These are phyloP conservation scores for Ilex asprella DNA, from an alignment of 257 asterid genomes.

Conservation along the genomic window DNA sequence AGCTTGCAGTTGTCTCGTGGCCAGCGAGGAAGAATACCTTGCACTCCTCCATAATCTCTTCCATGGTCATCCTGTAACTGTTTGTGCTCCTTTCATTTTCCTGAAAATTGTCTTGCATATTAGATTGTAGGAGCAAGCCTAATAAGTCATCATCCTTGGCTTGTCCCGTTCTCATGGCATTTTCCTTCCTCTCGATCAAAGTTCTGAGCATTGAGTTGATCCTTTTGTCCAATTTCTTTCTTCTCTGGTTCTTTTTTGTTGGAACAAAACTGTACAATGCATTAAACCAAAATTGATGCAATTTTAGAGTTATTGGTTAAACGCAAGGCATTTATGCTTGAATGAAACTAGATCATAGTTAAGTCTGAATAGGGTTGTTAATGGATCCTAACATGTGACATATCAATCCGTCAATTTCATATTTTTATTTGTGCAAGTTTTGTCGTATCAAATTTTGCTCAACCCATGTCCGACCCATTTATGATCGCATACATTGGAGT, in stretches of 20 bases:
- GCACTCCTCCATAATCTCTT: conserved; percentile 54
- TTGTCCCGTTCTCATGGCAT: conserved; percentile 18
- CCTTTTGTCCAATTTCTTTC: conserved; percentile 25
- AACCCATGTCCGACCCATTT: no score
- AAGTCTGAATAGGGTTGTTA: background rate
- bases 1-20: conserved; percentile 44
- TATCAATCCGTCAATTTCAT: background rate
- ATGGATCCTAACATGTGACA: background rate
- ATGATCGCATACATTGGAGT: no score
- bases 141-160: conserved; percentile 31
- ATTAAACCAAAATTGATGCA: background rate
- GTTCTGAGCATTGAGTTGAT: conserved; percentile 36
- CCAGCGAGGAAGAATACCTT: conserved; percentile 51
- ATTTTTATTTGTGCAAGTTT: no score
- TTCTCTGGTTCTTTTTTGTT: conserved; percentile 39
- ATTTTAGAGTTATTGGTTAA: background rate
- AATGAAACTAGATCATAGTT: no score
- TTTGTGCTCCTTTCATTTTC: conserved; percentile 1
- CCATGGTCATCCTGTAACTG: conserved; percentile 29
- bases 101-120: conserved; percentile 16
- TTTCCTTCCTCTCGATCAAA: conserved; percentile 32
- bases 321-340: no score
- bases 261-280: conserved; percentile 36
- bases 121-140: conserved; percentile 32
- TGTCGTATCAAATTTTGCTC: no score